These are phyloP conservation scores for Phialemonium atrogriseum DNA, from an alignment of 2,329 filamentous ascomycete genomes.

Conservation along the genomic window DNA sequence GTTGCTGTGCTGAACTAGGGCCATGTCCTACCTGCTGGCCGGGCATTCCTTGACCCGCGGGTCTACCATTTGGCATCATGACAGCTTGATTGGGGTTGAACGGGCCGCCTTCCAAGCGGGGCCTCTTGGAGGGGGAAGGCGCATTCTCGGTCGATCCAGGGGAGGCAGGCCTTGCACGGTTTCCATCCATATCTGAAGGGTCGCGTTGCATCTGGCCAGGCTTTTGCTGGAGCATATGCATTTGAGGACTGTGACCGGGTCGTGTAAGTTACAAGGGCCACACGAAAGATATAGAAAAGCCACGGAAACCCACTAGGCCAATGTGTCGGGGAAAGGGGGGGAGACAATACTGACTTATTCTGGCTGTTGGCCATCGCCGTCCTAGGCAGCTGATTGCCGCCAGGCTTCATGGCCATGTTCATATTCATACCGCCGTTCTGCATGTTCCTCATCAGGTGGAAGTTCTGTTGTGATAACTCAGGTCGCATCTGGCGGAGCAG, in stretches of 20 bases:
- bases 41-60: constrained; percentile 59
- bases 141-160: constrained; percentile 79
- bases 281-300: no score
- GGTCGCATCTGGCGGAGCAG: constrained; percentile 66
- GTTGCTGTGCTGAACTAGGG: constrained; percentile 46
- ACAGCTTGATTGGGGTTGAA: constrained; percentile 64
- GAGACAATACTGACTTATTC: constrained; percentile 48
- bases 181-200: constrained; percentile 78
- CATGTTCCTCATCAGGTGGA: constrained; percentile 59
- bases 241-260: no score
- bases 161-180: constrained; percentile 71
- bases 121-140: constrained; percentile 85
- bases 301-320: no score
- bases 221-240: constrained; percentile 66
- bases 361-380: constrained; percentile 73
- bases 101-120: constrained; percentile 65
- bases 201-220: constrained; percentile 73
- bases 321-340: no score
- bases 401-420: constrained; percentile 50
- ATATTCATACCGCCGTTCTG: constrained; percentile 52
- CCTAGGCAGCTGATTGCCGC: constrained; percentile 55
- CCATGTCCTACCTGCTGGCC: constrained; percentile 56
- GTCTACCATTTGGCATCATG: constrained; percentile 69
- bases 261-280: no score
- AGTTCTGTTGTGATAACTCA: constrained; percentile 46